Evolutionary conservation across 2,329 filamentous ascomycete species (phyloP), one percentile per base, ranked within the genome.

Genomic region (Botrytis medusae): DNA sequence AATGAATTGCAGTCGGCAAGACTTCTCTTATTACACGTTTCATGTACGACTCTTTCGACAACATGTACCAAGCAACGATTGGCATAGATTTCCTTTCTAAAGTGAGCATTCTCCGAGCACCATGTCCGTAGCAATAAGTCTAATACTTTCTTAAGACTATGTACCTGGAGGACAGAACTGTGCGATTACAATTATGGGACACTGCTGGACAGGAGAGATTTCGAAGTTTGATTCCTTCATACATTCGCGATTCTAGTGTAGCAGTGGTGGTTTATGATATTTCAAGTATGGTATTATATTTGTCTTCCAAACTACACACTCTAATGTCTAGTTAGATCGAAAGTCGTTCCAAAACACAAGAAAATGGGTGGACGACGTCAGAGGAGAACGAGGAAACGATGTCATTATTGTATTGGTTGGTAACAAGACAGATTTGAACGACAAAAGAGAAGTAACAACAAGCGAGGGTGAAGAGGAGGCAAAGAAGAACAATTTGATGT

Each of bases 1-100:
- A 57, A 59, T 65, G 60, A n/a, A 64, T 67, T 67, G 75, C 83
- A 98, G 96, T 99, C 80, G 96, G 96, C 82, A 99, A 99, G 87
- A 99, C 96, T 46, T 99, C 96, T 75, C 86, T 99, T 80, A 99
- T 99, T 83, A 99, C 96, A 78, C 92, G 96, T 77, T 99, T 99
- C 87, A 99, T 99, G 96, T 99, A 99, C 88, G 96, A 99, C 85
- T 98, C 96, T 65, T 99, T 99, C 87, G 96, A 99, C 87, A 98
- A 97, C 85, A 98, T 95, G 88, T 99, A 99, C 86, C 96, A 99
- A 85, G 96, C 96, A 73, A 99, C 96, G 57, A 98, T 99, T 82
- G 96, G 96, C 81, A 99, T 99, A 86, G 96, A 99, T 85, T 99
- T 99, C 82, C 90, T 99, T 78, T 98, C 95, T 81, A 99, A 99